Evolutionary conservation across 179 eudicot genomes (phyloP), one percentile per base, ranked within the genome.

Genomic region (Vitellaria paradoxa): DNA sequence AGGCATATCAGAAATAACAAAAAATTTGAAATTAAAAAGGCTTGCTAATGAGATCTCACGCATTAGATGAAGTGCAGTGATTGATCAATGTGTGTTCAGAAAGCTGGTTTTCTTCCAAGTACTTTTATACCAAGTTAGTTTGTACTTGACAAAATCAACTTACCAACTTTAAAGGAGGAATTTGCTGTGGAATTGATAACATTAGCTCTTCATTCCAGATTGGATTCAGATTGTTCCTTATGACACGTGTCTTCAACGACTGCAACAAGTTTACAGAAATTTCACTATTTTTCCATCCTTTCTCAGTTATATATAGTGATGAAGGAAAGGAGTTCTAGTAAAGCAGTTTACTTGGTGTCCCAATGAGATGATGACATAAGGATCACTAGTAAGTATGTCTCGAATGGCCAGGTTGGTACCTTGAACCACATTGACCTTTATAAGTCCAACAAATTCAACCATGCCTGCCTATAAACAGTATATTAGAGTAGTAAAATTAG

Each of bases 131-230:
- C n/a, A 42, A 40, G 4, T 62, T 17, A 10, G 59, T 52, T 17
- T 7, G 11, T 50, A 5, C 50, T 18, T 30, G 17, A n/a, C n/a
- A 55, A 20, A 76, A 81, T 65, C 9, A 60, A 75, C 94, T 88
- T 76, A 96, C 99, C 94, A 96, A 30, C 75, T 91, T 96, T 63
- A 96, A 64, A 73, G 96, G 96, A 73, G 99, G 99, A 78, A 94
- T 70, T 68, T 83, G 76, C 17, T 88, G 88, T n/a, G 99, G 99
- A 79, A 96, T 96, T 30, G 99, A 96, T 69, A 96, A 79, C 97
- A 96, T 94, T 76, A 96, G 84, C 82, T 90, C 87, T 81, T 96
- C 99, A 71, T 91, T 96, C 99, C 99, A 96, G 50, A 96, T 91
- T 10, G 99, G 99, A 82, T 96, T 96, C 84, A 96, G 85, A 80